Conservation (phyloP, 2,329 filamentous ascomycete species). For the Fulvia fulva region DNA sequence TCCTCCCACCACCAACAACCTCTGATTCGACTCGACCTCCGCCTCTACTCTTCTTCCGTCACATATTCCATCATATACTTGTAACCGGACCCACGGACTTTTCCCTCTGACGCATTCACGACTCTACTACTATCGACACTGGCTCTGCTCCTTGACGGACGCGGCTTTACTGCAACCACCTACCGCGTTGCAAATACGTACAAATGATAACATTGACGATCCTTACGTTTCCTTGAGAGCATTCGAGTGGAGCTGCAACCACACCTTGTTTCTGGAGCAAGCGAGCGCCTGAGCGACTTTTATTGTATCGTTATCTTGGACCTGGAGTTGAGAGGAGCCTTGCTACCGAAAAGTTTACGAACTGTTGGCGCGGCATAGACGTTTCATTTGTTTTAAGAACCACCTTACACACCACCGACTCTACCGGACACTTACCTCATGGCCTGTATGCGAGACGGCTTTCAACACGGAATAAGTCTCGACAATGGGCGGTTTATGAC, state of each 20-base stretch:
- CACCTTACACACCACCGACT: slow-evolving; percentile 5
- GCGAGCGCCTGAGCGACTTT: slow-evolving; percentile 17
- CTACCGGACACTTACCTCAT: slow-evolving; percentile 42
- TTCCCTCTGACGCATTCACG: slow-evolving; percentile 14
- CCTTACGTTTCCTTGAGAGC: slow-evolving; percentile 31
- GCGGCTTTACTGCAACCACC: slow-evolving; percentile 13
- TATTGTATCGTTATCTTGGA: slow-evolving; percentile 22
- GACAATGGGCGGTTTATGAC: slow-evolving; percentile 81
- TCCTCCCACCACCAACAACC: neutral
- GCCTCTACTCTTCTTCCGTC: slow-evolving; percentile 16
- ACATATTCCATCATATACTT: slow-evolving; percentile 22
- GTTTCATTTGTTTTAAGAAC: slow-evolving; percentile 19
- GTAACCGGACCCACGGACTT: slow-evolving; percentile 10
- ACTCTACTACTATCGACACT: slow-evolving; percentile 6
- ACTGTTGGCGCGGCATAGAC: slow-evolving; percentile 20
- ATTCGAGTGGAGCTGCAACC: slow-evolving; percentile 8
- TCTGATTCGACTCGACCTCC: slow-evolving; percentile 8
- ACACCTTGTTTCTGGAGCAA: slow-evolving; percentile 20
- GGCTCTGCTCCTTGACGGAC: slow-evolving; percentile 25
- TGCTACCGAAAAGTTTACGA: slow-evolving; percentile 19
- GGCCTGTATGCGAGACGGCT: slow-evolving; percentile 84
- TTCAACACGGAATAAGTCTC: slow-evolving; percentile 73
- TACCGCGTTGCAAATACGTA: slow-evolving; percentile 15
- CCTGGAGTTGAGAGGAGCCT: slow-evolving; percentile 17
- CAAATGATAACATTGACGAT: slow-evolving; percentile 29